Conservation (phyloP, 140 eudicot genomes). For the Anethum foeniculum region DNA sequence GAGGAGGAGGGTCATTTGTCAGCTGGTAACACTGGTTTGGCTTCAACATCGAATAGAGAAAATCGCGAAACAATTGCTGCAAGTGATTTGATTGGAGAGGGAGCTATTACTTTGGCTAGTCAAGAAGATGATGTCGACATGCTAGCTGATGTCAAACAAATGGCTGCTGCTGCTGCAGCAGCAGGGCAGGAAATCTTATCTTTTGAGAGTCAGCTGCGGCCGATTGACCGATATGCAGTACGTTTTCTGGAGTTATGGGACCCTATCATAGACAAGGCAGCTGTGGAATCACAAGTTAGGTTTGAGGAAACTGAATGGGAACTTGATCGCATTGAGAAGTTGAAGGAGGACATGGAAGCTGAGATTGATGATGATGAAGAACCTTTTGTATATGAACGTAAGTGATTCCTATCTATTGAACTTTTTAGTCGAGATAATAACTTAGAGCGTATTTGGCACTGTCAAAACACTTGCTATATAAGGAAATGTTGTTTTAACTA, state of each 20-base stretch:
- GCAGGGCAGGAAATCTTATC: conserved; percentile 69
- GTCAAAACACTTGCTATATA: not conserved
- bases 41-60: conserved; percentile 32
- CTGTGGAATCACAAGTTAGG: conserved; percentile 42
- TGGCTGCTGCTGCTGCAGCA: conserved; percentile 93
- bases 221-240: conserved; percentile 88
- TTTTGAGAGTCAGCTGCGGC: conserved; percentile 81
- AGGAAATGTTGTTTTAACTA: not conserved
- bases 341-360: conserved; percentile 98
- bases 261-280: conserved; percentile 68
- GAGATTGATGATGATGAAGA: conserved; percentile 95
- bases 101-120: conserved; percentile 32
- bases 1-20: conserved; percentile 68
- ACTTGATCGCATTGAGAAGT: conserved; percentile 87
- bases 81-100: conserved; percentile 41
- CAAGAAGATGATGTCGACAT: conserved; percentile 81
- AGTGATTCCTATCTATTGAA: conserved; percentile 20
- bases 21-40: conserved; percentile 30
- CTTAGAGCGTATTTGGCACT: not conserved
- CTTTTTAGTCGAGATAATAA: not conserved
- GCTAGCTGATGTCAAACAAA: conserved; percentile 89
- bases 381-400: conserved; percentile 93
- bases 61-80: conserved; percentile 17
- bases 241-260: conserved; percentile 91
- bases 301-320: conserved; percentile 94